Percentiles rank a stretch among this genome's conserved stretches.
Conservation (phyloP, 495 filamentous ascomycete genomes). For the Annulohypoxylon moriforme region DNA sequence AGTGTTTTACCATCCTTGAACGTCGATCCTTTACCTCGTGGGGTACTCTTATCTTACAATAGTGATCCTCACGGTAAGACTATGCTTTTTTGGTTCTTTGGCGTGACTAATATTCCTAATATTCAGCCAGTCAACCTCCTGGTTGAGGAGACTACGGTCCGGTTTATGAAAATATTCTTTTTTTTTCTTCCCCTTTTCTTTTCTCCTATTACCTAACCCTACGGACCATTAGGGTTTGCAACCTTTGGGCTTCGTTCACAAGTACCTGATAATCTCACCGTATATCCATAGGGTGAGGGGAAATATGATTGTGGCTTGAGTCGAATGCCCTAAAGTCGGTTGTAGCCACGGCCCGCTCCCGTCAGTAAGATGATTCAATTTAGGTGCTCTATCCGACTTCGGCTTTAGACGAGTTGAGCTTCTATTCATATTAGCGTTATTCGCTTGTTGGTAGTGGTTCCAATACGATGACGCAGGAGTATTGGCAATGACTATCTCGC, state of each 20-base stretch:
- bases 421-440: not conserved
- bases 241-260: not conserved
- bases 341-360: slow-evolving; percentile 30
- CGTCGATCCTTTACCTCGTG: slow-evolving; percentile 29
- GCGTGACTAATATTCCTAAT: slow-evolving; percentile 13
- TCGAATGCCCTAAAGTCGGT: not conserved
- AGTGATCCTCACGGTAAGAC: slow-evolving; percentile 16
- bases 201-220: not conserved
- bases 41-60: slow-evolving; percentile 22
- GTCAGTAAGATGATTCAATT: slow-evolving; percentile 13
- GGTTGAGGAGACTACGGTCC: not conserved
- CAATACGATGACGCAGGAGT: not conserved
- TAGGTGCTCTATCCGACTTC: not conserved
- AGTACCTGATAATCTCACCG: not conserved
- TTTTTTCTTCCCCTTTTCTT: slow-evolving; percentile 5
- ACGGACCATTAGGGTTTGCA: not conserved
- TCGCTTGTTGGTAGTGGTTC: not conserved
- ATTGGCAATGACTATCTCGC: not conserved
- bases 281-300: not conserved
- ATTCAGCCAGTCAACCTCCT: not conserved
- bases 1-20: slow-evolving; percentile 41
- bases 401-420: not conserved
- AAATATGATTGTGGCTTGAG: slow-evolving; percentile 1
- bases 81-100: slow-evolving; percentile 16
- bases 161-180: slow-evolving; percentile 6